Base-by-base conservation (phyloP, 192 early-diverging fungal species). In the Coemansia guatemalensis region DNA sequence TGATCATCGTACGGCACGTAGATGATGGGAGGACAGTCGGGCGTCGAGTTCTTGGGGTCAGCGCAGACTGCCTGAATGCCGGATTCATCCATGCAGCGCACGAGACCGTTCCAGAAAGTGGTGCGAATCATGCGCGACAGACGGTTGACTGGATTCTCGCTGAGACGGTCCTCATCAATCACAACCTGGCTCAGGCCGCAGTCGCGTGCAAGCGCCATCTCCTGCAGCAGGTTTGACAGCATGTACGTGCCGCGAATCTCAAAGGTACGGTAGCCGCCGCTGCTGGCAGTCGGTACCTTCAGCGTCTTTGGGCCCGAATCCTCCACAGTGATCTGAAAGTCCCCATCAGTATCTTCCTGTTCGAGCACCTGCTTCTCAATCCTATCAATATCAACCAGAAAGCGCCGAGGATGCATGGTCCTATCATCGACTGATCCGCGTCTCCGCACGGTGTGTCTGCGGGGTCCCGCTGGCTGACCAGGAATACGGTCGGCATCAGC, bases 81-180 rank as follows among this genome's bases (percentile, higher is more conserved):
- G 27, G 87, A 78, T 50, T 86, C 86, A 71, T 93, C 91, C 65
- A 93, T 92, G 66, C 89, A 85, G 35, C 92, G 82, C 17, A 94
- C 96, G n/a, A 99, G 75, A 0, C 91, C 95, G 71, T 98, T 94
- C 97, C 97, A 99, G 68, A 99, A 99, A 26, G 91, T 85, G 58
- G 86, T 90, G 62, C 88, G 86, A 67, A 99, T 96, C 86, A 97
- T 90, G 21, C 97, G 85, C 39, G 86, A 85, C 48, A 99, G 71
- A 1, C 95, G 87, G 60, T 93, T 88, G 22, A 98, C 88, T 0
- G 97, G 97, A 68, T 98, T 97, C 76, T 98, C 95, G 69, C 89
- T 94, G 22, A 99, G 79, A 2, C 93, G 83, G 22, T 88, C 88
- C 75, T 97, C 94, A 74, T 93, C 89, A 22, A 99, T 71, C 1